Evolutionary conservation across 2,329 filamentous ascomycete genomes (phyloP), one percentile per base, ranked within the genome.

Genomic region (Hypoxylon sp.): DNA sequence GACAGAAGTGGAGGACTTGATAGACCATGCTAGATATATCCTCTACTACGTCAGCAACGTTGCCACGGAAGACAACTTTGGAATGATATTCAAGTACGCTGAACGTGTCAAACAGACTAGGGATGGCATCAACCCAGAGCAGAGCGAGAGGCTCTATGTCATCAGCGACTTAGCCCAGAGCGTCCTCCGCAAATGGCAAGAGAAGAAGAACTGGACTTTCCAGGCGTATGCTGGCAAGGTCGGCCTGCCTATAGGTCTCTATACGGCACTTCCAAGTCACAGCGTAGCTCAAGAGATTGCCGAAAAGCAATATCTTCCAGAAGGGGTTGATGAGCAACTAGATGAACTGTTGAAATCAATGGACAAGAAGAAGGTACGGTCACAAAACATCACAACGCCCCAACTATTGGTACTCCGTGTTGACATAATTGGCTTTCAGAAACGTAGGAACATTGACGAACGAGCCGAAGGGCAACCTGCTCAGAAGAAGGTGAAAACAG

Each of bases 21-120:
- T 90, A 48, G 93, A 97, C 76, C 94, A 97, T 78, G 90, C 93
- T 5, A 90, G 90, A 73, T 99, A 98, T 78, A 90, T 99, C 63
- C 79, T 98, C 45, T 98, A 95, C 81, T 99, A 97, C 77, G 84
- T 98, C 50, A 90, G 87, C 68, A 89, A 90, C 38, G 90, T 98
- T 17, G 93, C 93, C 9, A 95, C 90, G 0, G 92, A 97, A 78
- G 88, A 93, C 48, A 99, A 98, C 74, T 85, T 98, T 14, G 91
- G 92, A 0, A 83, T 97, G 67, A 94, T 99, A 43, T 96, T 92
- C 82, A 93, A 96, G 78, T 92, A 98, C 68, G 94, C 94, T 11
- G 94, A 98, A 80, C 90, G 94, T 9, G 91, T 97, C 60, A 99
- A 99, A 83, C 92, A 95, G 79, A 92, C 94, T 9, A 87, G 89